Evolutionary conservation across 2,329 filamentous ascomycete genomes (phyloP), one percentile per base, ranked within the genome.

Genomic region (Fusarium temperatum): DNA sequence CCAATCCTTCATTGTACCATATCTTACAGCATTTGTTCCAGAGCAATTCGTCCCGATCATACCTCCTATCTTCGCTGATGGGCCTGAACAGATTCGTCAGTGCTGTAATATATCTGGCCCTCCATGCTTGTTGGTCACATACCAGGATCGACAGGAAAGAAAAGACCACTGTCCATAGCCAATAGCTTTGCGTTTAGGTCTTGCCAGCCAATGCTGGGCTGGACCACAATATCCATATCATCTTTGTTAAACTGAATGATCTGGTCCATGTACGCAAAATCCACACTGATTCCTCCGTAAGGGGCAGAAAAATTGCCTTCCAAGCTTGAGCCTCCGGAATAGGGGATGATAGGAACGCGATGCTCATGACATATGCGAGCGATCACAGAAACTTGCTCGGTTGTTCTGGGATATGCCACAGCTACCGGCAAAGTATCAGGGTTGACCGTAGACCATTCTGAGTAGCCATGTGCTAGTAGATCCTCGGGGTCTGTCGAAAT

Each of bases 191-290:
- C 90, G 78, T 98, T 98, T 66, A 98, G 84, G 59, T 93, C 90
- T 88, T 97, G 95, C 95, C 95, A 98, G n/a, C 93, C 92, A 15
- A 98, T 92, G 12, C 93, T 93, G 7, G 95, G 95, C 81, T 98
- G 95, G 7, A 98, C 94, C 9, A 97, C 93, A 56, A 98, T 88
- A 77, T 98, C 95, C 93, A 98, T 94, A 80, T 98, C 95, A 8
- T 94, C 92, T 75, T 93, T 91, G 81, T 97, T 93, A 64, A 98
- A 87, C 61, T 91, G 87, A 36, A 98, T 76, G 32, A 98, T 92
- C 77, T 91, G 86, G 80, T 97, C 92, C 95, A 98, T 98, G 78
- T 90, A 90, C 2, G 90, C 89, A 81, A 98, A 98, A 79, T 98
- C 95, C 57, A 98, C 93, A 74, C 93, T 96, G 79, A 98, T 89